Percentiles rank a stretch among this genome's conserved stretches.
Evolutionary conservation across 495 filamentous ascomycete genomes (phyloP).

Genomic region (Penicillium goetzii): DNA sequence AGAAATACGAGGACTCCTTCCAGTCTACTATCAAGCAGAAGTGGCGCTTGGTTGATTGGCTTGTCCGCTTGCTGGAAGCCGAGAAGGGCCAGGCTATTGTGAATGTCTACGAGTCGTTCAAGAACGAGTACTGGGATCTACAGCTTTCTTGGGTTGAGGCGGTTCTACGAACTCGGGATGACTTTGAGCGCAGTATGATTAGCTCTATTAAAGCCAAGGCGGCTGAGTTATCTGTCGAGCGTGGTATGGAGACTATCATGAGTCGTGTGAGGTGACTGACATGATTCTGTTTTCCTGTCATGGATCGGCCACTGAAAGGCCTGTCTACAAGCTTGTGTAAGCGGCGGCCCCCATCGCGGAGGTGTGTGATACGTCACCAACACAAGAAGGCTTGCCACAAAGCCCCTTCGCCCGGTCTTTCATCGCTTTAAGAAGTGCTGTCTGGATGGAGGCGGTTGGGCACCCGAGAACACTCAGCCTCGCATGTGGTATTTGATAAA

Average conservation of each 20-base stretch:
- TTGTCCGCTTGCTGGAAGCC: constrained; percentile 71
- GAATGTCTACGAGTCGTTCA: constrained; percentile 80
- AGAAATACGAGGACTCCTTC: constrained; percentile 66
- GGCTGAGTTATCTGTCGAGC: constrained; percentile 76
- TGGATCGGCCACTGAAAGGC: neutral
- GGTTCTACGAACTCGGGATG: constrained; percentile 82
- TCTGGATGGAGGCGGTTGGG: neutral
- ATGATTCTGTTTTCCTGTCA: neutral
- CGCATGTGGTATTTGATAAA: neutral
- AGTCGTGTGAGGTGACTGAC: constrained; percentile 72
- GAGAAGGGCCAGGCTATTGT: constrained; percentile 73
- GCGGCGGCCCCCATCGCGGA: neutral
- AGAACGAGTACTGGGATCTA: constrained; percentile 88
- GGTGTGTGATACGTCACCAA: neutral
- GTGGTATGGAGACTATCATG: constrained; percentile 88
- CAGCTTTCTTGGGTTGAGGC: constrained; percentile 96
- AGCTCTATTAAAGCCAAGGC: constrained; percentile 84
- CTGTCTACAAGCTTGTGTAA: neutral
- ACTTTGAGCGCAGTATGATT: constrained; percentile 90
- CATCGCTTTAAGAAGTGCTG: neutral
- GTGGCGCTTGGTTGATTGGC: constrained; percentile 85
- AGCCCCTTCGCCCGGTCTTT: neutral
- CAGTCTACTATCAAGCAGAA: constrained; percentile 76
- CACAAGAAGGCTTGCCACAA: neutral
- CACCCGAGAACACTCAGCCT: neutral